These are phyloP conservation scores for Taxillus chinensis DNA, from an alignment of 164 flowering plant genomes.

Conservation along the genomic window DNA sequence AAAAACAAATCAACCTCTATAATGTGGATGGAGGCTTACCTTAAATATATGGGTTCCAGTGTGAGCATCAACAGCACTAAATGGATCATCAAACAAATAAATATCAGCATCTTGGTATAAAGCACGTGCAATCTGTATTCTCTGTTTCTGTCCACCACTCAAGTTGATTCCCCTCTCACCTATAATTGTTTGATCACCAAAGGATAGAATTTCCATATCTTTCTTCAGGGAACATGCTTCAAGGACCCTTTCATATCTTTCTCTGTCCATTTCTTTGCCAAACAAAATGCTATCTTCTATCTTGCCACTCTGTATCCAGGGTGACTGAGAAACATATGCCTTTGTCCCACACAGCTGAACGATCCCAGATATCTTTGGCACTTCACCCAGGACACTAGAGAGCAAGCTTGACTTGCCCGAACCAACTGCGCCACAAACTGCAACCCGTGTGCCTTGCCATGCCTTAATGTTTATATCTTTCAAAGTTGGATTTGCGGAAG, in stretches of 20 bases:
- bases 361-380: conserved; percentile 6
- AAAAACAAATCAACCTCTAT: no score
- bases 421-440: conserved; percentile 12
- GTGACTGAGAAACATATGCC: conserved; percentile 14
- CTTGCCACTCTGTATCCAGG: conserved; percentile 12
- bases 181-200: conserved; percentile 10
- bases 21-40: no score
- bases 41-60: conserved; percentile 79
- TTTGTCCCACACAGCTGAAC: conserved; percentile 8
- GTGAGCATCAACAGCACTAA: conserved; percentile 93
- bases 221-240: conserved; percentile 8
- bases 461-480: conserved; percentile 2
- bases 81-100: conserved; percentile 83
- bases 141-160: no score
- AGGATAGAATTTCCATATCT: conserved; percentile 8
- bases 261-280: conserved; percentile 1
- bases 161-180: no score
- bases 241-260: conserved; percentile 1
- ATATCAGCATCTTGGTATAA: conserved; percentile 81
- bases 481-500: background rate
- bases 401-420: conserved; percentile 12
- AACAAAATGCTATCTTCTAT: conserved; percentile 11
- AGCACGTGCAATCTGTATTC: conserved; percentile 88
- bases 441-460: conserved; percentile 7
- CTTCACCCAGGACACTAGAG: conserved; percentile 10